Base-by-base conservation (phyloP, 2,329 filamentous ascomycete species). In the Exophiala viscosa region DNA sequence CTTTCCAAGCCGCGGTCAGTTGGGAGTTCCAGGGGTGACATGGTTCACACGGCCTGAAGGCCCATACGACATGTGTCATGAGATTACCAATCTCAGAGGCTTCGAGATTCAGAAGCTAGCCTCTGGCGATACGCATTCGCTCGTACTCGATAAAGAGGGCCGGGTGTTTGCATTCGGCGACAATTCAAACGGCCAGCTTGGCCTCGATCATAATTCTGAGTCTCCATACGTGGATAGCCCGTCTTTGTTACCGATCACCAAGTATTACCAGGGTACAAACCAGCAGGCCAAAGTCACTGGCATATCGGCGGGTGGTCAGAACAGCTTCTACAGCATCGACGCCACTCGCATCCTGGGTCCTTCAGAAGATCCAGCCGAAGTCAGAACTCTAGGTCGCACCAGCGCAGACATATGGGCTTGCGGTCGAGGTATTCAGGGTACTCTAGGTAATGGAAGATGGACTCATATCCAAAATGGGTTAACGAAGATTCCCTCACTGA, bases 141-240 rank as follows among this genome's bases (percentile, higher is more conserved):
- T 95, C 1, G 87, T 84, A 0, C 77, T 90, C 13, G 88, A 92
- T 65, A 81, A 81, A 54, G 77, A 86, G 47, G 92, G 92, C 13
- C 82, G 84, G 13, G 79, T 93, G 13, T 96, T 93, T 69, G 78
- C 84, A 5, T 97, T 95, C 72, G 93, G 93, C 34, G 91, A 97
- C 69, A 97, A 97, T 71, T 84, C 85, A 0, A 81, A 83, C 39
- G 93, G 93, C n/a, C 93, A 97, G 69, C 78, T 97, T 3, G 92
- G 92, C n/a, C 84, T 92, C 62, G 83, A 89, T 45, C 82, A 80
- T 48, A 83, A 83, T 44, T 67, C 79, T 0, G 80, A 85, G 23
- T 74, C 81, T 13, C 76, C 82, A 6, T 80, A 74, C 52, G 75
- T 87, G 18, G 87, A 92, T 59, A 78, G 79, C 0, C 90, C 93